Percentiles rank a stretch among this genome's conserved stretches.
phyloP scores from a whole-genome alignment of 371 early-diverging fungal genomes.

The Encephalitozoon romaleae region DNA sequence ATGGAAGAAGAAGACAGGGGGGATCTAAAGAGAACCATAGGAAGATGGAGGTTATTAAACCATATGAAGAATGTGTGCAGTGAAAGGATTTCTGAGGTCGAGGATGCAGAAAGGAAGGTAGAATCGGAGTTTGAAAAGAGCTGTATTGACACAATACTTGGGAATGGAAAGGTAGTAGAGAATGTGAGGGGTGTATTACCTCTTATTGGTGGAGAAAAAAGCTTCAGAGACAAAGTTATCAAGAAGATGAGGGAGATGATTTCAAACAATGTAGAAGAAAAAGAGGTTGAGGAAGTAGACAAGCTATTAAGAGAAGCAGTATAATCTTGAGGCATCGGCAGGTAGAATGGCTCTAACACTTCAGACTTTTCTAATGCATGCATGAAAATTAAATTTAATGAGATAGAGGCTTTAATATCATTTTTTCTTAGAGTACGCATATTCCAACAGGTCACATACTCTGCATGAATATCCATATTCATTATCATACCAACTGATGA shows the following conservation, averaged over 20 bases:
- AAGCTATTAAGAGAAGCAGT: neutral
- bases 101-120: neutral
- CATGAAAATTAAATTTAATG: neutral
- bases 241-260: slow-evolving; percentile 5
- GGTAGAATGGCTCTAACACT: neutral
- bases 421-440: slow-evolving; percentile 26
- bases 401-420: neutral
- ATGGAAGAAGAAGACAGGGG: neutral
- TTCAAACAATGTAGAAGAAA: neutral
- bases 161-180: neutral
- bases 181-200: neutral
- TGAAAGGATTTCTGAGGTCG: neutral
- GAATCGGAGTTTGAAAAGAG: slow-evolving; percentile 4
- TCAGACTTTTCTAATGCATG: neutral
- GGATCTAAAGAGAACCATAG: slow-evolving; percentile 14
- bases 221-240: slow-evolving; percentile 1
- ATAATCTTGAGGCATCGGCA: neutral
- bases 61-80: neutral
- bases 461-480: slow-evolving; percentile 82
- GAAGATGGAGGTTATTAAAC: neutral
- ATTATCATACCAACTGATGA: slow-evolving; percentile 79
- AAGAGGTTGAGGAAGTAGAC: neutral
- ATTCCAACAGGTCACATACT: slow-evolving; percentile 60
- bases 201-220: neutral
- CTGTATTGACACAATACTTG: slow-evolving; percentile 12